phyloP scores from a whole-genome alignment of 768 basidiomycete species.

The Pulveroboletus sp. region DNA sequence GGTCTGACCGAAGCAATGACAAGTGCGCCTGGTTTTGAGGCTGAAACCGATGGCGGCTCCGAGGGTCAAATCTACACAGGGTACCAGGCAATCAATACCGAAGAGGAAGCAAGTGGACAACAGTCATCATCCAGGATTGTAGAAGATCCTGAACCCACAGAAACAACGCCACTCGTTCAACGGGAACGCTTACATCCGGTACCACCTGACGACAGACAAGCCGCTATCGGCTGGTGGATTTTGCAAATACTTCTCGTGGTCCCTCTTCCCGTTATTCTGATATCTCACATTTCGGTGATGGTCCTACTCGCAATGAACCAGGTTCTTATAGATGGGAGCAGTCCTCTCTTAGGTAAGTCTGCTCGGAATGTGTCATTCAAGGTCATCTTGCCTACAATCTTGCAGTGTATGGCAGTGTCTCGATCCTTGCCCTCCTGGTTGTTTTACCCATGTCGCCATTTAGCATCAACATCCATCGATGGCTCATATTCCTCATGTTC shows the following conservation, averaged over 20 bases:
- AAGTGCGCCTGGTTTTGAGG: slow-evolving; percentile 12
- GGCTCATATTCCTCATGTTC: slow-evolving; percentile 35
- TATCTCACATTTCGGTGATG: slow-evolving; percentile 49
- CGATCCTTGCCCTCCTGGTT: slow-evolving; percentile 47
- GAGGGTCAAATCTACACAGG: slow-evolving; percentile 10
- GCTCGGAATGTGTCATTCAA: not conserved
- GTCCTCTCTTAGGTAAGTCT: slow-evolving; percentile 45
- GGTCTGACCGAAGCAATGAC: slow-evolving; percentile 36
- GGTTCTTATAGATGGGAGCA: slow-evolving; percentile 62
- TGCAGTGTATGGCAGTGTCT: slow-evolving; percentile 50
- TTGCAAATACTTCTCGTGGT: slow-evolving; percentile 54
- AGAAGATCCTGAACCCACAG: slow-evolving; percentile 45
- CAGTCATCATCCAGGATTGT: slow-evolving; percentile 19
- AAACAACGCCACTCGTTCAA: slow-evolving; percentile 55
- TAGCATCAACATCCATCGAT: slow-evolving; percentile 47
- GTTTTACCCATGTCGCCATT: slow-evolving; percentile 66
- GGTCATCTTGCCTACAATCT: not conserved
- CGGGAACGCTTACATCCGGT: slow-evolving; percentile 22
- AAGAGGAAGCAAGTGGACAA: slow-evolving; percentile 17
- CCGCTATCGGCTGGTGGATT: slow-evolving; percentile 52
- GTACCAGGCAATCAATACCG: slow-evolving; percentile 26
- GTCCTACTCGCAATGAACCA: slow-evolving; percentile 49
- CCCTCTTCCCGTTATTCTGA: slow-evolving; percentile 50
- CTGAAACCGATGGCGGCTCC: not conserved
- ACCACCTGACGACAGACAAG: slow-evolving; percentile 9